A percentile compares a stretch with the other conserved stretches of the same genome.
Evolutionary conservation across 129 eudicot species (phyloP).

Genomic region (Heracleum sosnowskyi): DNA sequence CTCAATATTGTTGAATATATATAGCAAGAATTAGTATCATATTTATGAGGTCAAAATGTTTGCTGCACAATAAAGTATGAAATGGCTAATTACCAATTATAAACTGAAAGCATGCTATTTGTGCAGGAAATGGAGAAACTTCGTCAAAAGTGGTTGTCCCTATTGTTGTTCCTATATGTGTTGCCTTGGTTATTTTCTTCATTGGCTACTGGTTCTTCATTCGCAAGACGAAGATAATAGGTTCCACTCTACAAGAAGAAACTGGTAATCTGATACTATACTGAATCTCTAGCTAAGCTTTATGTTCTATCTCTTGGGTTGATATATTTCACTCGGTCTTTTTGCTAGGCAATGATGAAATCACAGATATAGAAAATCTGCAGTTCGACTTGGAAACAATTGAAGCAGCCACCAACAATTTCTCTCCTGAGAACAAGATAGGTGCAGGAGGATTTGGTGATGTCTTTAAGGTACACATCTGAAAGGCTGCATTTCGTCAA

Average conservation of each 20-base stretch:
- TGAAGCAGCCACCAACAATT: conserved; percentile 30
- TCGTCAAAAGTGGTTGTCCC: conserved; percentile 10
- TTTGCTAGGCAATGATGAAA: conserved; percentile 7
- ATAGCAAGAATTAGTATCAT: too few species aligned
- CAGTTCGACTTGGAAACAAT: conserved; percentile 28
- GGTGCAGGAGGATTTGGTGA: conserved; percentile 50
- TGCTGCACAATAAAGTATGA: too few species aligned
- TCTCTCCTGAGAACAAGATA: conserved; percentile 26
- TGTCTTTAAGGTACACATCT: conserved; percentile 30
- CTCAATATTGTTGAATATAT: too few species aligned
- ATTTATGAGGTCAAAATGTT: too few species aligned
- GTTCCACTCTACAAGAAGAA: neutral
- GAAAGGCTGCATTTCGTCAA: neutral
- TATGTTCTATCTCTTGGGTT: neutral
- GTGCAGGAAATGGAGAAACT: conserved; percentile 15
- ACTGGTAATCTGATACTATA: neutral
- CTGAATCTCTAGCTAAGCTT: neutral
- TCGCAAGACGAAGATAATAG: neutral
- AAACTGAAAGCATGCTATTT: neutral
- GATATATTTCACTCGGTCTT: too few species aligned
- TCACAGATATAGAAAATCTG: conserved; percentile 22
- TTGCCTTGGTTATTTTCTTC: conserved; percentile 5
- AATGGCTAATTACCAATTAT: neutral
- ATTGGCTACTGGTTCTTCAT: conserved; percentile 1
- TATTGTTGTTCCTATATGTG: conserved; percentile 9